Evolutionary conservation across 2,329 filamentous ascomycete species (phyloP), one percentile per base, ranked within the genome.

Genomic region (Cordyceps cateniannulata): DNA sequence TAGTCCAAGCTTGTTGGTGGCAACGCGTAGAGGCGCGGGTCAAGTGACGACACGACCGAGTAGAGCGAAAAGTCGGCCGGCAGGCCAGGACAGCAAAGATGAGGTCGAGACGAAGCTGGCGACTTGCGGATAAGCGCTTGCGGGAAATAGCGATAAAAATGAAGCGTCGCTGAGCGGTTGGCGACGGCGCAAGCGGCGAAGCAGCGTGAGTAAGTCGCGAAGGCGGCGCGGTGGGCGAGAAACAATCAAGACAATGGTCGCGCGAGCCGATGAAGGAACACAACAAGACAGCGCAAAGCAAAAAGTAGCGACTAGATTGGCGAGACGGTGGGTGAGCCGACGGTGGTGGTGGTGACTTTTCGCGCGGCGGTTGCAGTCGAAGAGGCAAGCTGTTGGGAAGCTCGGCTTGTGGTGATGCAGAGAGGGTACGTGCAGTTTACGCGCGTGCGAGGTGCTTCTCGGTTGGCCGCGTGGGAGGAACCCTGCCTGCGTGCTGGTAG

Each of bases 401-500:
- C 50, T 54, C 29, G 32, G 47, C 45, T 45, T 35, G 57, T 50
- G 48, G 49, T 47, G 48, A 59, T 59, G 57, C 57, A 52, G 16
- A 52, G 24, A 56, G 51, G 22, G 32, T 52, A 38, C 49, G 49
- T 59, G 57, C 49, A 59, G 51, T 56, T 47, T 53, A 61, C 59
- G 59, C 59, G 59, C 52, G 59, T 56, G 59, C 52, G 59, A 56
- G 51, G 45, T 61, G 59, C 51, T 56, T 61, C 24, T 56, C 44
- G 59, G 50, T 50, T 55, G 58, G 58, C 55, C 20, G 24, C 44
- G 57, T 51, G 35, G 56, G 20, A 32, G 35, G 44, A 24, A 29
- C 45, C 42, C 20, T 47, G 44, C 22, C 40, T 9, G 55, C 38
- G 38, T 42, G 18, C 32, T 35, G 42, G 42, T n/a, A 9, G 38